Conservation (phyloP, 1,139 yeast species). For the Scheffersomyces lignicola region DNA sequence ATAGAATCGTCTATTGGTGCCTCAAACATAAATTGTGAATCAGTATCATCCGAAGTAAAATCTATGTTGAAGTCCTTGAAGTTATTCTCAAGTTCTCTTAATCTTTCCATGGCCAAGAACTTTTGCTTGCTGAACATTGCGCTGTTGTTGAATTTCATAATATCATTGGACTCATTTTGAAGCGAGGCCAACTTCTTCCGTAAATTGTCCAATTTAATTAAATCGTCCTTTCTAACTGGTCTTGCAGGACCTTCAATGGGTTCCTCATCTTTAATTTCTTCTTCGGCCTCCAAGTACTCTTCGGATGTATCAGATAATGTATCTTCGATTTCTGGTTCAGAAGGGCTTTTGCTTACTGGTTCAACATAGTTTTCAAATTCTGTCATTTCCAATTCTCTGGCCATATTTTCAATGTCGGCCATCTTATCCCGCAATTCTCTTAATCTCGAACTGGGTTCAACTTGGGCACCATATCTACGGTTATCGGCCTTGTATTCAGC, state of each 20-base stretch:
- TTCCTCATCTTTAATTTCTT: slow-evolving; percentile 13
- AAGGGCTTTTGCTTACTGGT: slow-evolving; percentile 17
- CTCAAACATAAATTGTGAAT: slow-evolving; percentile 5
- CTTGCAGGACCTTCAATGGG: slow-evolving; percentile 29
- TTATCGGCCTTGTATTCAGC: slow-evolving; percentile 60
- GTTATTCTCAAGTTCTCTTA: slow-evolving; percentile 59
- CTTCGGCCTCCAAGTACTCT: slow-evolving; percentile 19
- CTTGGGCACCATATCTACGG: slow-evolving; percentile 54
- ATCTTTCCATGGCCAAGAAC: slow-evolving; percentile 63
- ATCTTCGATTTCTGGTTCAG: slow-evolving; percentile 16
- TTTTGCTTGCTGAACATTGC: slow-evolving; percentile 61
- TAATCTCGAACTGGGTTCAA: slow-evolving; percentile 77
- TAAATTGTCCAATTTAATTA: slow-evolving; percentile 49
- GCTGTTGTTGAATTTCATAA: slow-evolving; percentile 64
- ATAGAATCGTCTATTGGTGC: slow-evolving; percentile 35
- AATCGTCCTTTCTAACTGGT: slow-evolving; percentile 41
- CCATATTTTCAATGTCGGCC: slow-evolving; percentile 84
- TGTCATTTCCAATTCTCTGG: slow-evolving; percentile 83
- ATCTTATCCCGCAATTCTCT: slow-evolving; percentile 77
- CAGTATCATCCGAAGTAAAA: slow-evolving; percentile 32
- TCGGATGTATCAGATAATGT: slow-evolving; percentile 19
- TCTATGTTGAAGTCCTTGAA: slow-evolving; percentile 63
- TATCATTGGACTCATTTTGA: slow-evolving; percentile 73
- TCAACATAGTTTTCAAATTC: slow-evolving; percentile 57
- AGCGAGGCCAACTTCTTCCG: slow-evolving; percentile 58